Evolutionary conservation across 2,329 filamentous ascomycete genomes (phyloP), one percentile per base, ranked within the genome.

Genomic region (Botrytis squamosa): DNA sequence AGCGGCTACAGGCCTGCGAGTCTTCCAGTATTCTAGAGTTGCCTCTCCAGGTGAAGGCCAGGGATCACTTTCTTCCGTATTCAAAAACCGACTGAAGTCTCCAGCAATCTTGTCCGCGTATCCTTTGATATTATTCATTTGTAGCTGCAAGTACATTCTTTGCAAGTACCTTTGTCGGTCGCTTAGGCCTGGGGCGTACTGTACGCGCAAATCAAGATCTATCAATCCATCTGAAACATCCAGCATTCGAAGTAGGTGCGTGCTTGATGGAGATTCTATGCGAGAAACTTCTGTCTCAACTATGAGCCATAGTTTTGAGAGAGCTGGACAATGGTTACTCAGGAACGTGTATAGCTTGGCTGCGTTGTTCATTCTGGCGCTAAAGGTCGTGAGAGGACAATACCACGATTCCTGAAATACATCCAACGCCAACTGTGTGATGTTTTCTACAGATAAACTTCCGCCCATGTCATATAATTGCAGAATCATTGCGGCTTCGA

Each of bases 351-450:
- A 67, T 18, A 67, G 4, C 0, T 38, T 18, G 14, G 33, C 64
- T 52, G 49, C 33, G 10, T 52, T 67, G 1, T n/a, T n/a, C 33
- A 20, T 6, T n/a, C 25, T 16, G 12, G 18, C 6, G 44, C 1
- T 1, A 6, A 52, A 16, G 44, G 0, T 36, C 18, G 1, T 18
- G 3, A 14, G 1, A 20, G 20, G 20, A 7, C 3, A 6, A 8
- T 33, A 20, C n/a, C 25, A 52, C 4, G 10, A n/a, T 52, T 14
- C 1, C 10, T 22, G 8, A 10, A 22, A 10, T 1, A n/a, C 5
- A 65, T 8, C 14, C 29, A 67, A n/a, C 33, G 64, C 44, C 14
- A 67, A 46, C 4, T n/a, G 25, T 22, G 64, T 52, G 14, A 67
- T 29, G 4, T n/a, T 38, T 1, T 4, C 22, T 3, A 52, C 14